Evolutionary conservation across 2,329 filamentous ascomycete species (phyloP), one percentile per base, ranked within the genome.

Genomic region (Arthrinium phaeospermum): DNA sequence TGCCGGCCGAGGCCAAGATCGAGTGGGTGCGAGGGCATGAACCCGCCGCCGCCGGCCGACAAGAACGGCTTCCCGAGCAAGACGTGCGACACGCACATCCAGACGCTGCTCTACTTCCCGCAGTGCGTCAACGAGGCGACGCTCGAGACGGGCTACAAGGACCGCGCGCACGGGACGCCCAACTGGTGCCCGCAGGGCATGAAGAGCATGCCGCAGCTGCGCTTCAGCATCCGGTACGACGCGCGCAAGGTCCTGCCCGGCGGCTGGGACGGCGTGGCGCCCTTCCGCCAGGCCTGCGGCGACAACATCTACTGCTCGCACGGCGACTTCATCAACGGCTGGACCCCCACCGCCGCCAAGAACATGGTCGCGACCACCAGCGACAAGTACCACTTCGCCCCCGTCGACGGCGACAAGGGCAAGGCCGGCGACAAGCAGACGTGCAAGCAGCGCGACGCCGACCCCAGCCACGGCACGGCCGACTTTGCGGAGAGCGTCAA

Each of bases 11-110:
- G 27, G 76, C 78, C 44, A 73, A 75, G 70, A 72, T 76, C 72
- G 61, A 73, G 37, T 79, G 75, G 75, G 74, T 77, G 75, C 71
- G 75, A 77, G 72, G 72, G 71, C 46, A 75, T 75, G 71, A 46
- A 73, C 71, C 73, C 71, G 45, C 67, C 70, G 12, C 72, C 68
- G 79, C 91, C 91, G 3, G 27, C 27, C 27, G 86, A 93, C 30
- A 91, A 90, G 12, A 93, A 93, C 77, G 92, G 91, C 27, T 91
- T 92, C 78, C 92, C 92, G 41, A 92, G 93, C 73, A 90, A 90
- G 70, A 92, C 91, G 0, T 93, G 91, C 13, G 87, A 75, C 86
- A 88, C 69, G 90, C 93, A 14, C 89, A 87, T 69, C 83, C 88
- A 74, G 87, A 90, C 80, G 87, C 91, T 76, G 87, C 88, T 46